A percentile compares a stretch with the other conserved stretches of the same genome.
phyloP scores from a whole-genome alignment of 805 yeast species.

The Teunomyces barrocoloradensis region DNA sequence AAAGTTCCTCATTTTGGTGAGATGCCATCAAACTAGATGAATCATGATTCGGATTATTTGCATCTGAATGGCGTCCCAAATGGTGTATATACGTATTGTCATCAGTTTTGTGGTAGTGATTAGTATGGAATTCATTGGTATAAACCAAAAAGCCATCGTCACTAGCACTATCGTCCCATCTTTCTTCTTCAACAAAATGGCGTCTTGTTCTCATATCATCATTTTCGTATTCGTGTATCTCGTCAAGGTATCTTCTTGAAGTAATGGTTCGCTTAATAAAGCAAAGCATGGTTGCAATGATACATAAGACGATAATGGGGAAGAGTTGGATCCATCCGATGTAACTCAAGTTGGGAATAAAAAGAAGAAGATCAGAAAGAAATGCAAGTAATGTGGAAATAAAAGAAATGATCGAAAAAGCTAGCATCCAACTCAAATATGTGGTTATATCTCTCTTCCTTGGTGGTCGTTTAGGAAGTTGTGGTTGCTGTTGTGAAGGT shows the following conservation, averaged over 20 bases:
- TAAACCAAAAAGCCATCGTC: constrained; percentile 45
- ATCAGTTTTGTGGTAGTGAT: not conserved
- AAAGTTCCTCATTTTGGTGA: not conserved
- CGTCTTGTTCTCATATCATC: constrained; percentile 34
- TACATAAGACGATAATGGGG: constrained; percentile 62
- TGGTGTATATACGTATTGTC: constrained; percentile 1
- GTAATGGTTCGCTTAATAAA: constrained; percentile 66
- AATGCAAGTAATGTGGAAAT: constrained; percentile 70
- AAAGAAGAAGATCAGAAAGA: constrained; percentile 76
- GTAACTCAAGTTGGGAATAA: constrained; percentile 73
- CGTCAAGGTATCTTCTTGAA: constrained; percentile 44
- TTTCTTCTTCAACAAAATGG: constrained; percentile 4
- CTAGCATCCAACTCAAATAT: constrained; percentile 49
- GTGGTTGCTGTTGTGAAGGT: not conserved
- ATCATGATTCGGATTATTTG: not conserved
- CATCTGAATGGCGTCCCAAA: not conserved
- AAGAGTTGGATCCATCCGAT: constrained; percentile 82
- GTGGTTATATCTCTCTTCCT: constrained; percentile 4
- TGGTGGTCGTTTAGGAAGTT: not conserved
- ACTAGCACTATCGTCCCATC: constrained; percentile 25
- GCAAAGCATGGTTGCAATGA: constrained; percentile 65
- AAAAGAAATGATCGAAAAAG: constrained; percentile 67
- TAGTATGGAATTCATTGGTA: constrained; percentile 40
- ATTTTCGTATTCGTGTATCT: constrained; percentile 24
- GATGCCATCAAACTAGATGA: not conserved